Evolutionary conservation across 805 yeast species (phyloP), one percentile per base, ranked within the genome.

Genomic region (Citeromyces matritensis): DNA sequence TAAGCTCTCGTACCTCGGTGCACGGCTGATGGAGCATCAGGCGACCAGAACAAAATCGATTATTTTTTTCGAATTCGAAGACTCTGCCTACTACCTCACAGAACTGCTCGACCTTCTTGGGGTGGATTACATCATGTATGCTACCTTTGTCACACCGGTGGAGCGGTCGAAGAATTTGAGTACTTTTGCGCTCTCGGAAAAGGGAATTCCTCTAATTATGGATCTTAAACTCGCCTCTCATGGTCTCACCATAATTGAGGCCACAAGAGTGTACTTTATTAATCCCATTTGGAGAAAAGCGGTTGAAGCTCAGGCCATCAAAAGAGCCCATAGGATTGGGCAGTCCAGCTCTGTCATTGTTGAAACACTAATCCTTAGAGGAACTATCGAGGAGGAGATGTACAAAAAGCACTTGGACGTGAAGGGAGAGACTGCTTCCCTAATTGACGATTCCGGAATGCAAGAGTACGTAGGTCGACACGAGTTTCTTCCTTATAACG

Each of bases 261-360:
- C 85, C 3, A 73, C 83, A 0, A 57, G 72, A 33, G 80, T 77
- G 2, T 77, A 73, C 42, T 75, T 77, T 44, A 56, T 76, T n/a
- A 73, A 65, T 39, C 84, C 84, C 1, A 75, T 77, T 2, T 77
- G 84, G 85, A 69, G 63, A 38, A 59, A 71, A 34, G 64, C 79
- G 0, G 57, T 70, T 12, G 85, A 77, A 44, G 84, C 84, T 1
- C 85, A 77, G 42, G 84, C 84, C 1, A 73, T 77, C 30, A 75
- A 78, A 39, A 65, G 86, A 54, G 78, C 84, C 1, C 86, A 77
- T 49, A 63, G 85, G 49, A 77, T 77, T 45, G 85, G 86, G 0
- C 85, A 77, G 39, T 55, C 58, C 0, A 52, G 59, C n/a, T 69
- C 69, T 13, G 84, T 77, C 0, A 52, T 48, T 44, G 85, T 77